Evolutionary conservation across 768 basidiomycete genomes (phyloP), one percentile per base, ranked within the genome.

Genomic region (Mrakia blollopis): DNA sequence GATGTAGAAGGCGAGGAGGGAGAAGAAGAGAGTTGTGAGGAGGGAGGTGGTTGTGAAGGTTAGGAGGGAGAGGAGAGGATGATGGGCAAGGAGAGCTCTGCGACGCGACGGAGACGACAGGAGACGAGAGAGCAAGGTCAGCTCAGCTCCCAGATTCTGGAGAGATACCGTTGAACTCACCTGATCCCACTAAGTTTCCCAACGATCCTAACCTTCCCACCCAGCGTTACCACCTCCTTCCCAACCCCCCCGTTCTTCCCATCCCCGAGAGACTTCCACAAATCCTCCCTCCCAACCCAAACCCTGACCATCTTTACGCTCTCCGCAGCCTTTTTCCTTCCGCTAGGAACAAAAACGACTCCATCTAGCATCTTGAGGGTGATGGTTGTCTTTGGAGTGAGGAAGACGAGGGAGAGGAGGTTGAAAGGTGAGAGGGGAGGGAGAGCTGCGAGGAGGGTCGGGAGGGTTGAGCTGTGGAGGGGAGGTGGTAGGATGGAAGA

Each of bases 251-350:
- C 50, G 25, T 37, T 71, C 28, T 57, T 37, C 0, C 41, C 41
- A 41, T 44, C 30, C 5, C 35, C 44, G 18, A 74, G 23, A 28
- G 30, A 35, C 52, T 32, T 68, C 73, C 73, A 74, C 0, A 68
- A 35, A 35, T 74, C 73, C 44, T 74, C 62, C n/a, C 73, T n/a
- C 23, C 73, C 73, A 0, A 74, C 62, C 73, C 73, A 74, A 18
- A 67, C 63, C 63, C 63, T 74, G 44, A 65, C 44, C 7, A 35
- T 8, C 39, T 44, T 37, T 10, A 47, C 50, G 21, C 39, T 28
- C 63, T 65, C 50, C 9, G 47, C 35, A 16, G 52, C 30, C 62
- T 44, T n/a, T n/a, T n/a, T 44, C 39, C 28, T n/a, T 30, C 35
- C 5, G 21, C 25, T 52, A 23, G 73, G 73, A 2, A 67, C 63